phyloP scores from a whole-genome alignment of 2,329 filamentous ascomycete genomes.

The Fusarium albosuccineum region DNA sequence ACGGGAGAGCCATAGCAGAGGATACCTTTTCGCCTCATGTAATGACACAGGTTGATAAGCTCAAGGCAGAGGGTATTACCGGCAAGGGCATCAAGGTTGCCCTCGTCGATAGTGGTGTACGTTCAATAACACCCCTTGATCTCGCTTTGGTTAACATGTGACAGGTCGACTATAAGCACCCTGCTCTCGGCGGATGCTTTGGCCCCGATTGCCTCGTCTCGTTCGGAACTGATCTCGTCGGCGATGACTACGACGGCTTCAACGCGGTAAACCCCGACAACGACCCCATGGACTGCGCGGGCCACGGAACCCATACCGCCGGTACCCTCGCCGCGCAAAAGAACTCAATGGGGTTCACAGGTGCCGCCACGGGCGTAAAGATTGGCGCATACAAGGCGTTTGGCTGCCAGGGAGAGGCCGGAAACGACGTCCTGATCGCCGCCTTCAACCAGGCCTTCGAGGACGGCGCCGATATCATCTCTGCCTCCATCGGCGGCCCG shows the following conservation, averaged over 20 bases:
- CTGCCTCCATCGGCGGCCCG: conserved; percentile 64
- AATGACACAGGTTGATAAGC: conserved; percentile 69
- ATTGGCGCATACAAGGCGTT: conserved; percentile 71
- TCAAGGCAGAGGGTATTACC: conserved; percentile 61
- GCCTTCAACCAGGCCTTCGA: conserved; percentile 72
- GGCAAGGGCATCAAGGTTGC: conserved; percentile 67
- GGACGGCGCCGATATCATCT: conserved; percentile 70
- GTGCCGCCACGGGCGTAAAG: conserved; percentile 67
- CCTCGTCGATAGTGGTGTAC: conserved; percentile 67
- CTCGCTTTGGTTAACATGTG: neutral
- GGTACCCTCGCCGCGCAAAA: conserved; percentile 72
- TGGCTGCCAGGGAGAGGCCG: conserved; percentile 64
- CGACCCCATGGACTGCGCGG: conserved; percentile 68
- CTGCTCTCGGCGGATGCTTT: conserved; percentile 74
- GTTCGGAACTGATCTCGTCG: conserved; percentile 69
- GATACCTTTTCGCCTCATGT: conserved; percentile 64
- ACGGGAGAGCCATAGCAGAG: conserved; percentile 24
- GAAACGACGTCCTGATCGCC: conserved; percentile 69
- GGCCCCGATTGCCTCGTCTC: conserved; percentile 69
- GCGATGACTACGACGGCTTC: conserved; percentile 62
- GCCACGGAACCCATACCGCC: conserved; percentile 73
- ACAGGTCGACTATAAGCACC: conserved; percentile 72
- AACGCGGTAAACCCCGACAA: conserved; percentile 59
- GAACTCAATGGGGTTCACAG: conserved; percentile 67
- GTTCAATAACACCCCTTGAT: conserved; percentile 36